Base-by-base conservation (phyloP, 2,329 filamentous ascomycete genomes). In the Penicillium sp. region DNA sequence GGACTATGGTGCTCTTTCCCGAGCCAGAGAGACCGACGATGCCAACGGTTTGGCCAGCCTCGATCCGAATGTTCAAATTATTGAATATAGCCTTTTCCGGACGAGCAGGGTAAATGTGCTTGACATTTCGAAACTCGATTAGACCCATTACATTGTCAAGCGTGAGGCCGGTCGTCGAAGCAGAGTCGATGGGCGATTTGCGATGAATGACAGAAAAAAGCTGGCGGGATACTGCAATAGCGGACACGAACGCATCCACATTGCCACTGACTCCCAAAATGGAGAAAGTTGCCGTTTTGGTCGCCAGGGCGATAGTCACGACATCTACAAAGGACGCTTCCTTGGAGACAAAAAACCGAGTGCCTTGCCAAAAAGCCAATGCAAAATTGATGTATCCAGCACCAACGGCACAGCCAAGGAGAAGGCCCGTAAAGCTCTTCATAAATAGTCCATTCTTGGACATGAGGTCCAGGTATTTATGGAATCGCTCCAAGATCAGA, bases 181-280 rank as follows among this genome's bases (percentile, higher is more conserved):
- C 86, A 0, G 94, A 88, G 71, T 98, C 91, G 51, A 98, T 82
- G 0, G 94, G 93, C 0, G 95, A 97, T 2, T 80, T 71, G 54
- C 95, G 89, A 75, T 98, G 93, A 67, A 98, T 98, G 2, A 93
- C 97, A 73, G 88, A 90, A 80, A 89, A 97, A 64, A 98, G 97
- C 80, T 98, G 97, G 57, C 86, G 85, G 3, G 92, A 93, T 2
- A 95, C 94, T 33, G 92, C 91, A 5, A 96, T 80, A 40, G 88
- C 91, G 14, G 88, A 92, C 1, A 89, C 91, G 69, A 98, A 97
- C 35, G 94, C 91, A 75, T 96, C 92, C 3, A 89, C 78, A 70
- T 97, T 92, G 0, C 95, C 93, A 0, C 89, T 89, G 37, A 96
- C 87, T 68, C 93, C 93, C 33, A 99, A 81, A 59, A 92, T 91